Base-by-base conservation (phyloP, 768 basidiomycete genomes). In the Auriscalpium orientale region DNA sequence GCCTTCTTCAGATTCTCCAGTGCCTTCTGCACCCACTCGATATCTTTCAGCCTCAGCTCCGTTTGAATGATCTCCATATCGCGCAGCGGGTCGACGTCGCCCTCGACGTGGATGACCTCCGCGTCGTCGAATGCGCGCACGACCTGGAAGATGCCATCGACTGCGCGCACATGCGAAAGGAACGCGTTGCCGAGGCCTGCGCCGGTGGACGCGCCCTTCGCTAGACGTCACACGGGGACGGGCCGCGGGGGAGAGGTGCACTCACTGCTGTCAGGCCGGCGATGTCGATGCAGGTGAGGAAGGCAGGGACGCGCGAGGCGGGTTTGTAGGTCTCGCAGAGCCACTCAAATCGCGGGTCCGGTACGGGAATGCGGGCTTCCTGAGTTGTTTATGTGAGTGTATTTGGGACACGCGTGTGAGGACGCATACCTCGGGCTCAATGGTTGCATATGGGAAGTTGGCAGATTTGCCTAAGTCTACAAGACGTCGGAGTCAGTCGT, bases 101-200 rank as follows among this genome's bases (percentile, higher is more conserved):
- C 97, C 73, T 98, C 97, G 59, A 98, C 95, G 71, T 99, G 97
- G 63, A 89, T 98, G 68, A 99, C 94, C 65, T 99, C 97, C n/a
- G 94, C 88, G 66, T 99, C 97, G 66, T 98, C 97, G 68, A 99
- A 99, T 6, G 95, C 94, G 51, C 97, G 90, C 55, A 98, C 85
- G 59, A 98, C 87, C 70, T 98, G 97, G 79, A 98, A 99, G 66
- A 99, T 99, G 65, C 97, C 97, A 68, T 99, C 97, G 58, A 98
- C 95, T 10, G 97, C 91, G 56, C 97, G 89, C 45, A 99, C 95
- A 69, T 98, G 93, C 11, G 94, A 95, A 69, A 99, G 75, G 79
- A 99, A 99, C 28, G 94, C 84, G 69, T 99, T 99, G 44, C 97
- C 97, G 43, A 99, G 85, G 67, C 97, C 97, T 47, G 92, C 97